Evolutionary conservation across 2,329 filamentous ascomycete species (phyloP).

Genomic region (Colletotrichum lentis): DNA sequence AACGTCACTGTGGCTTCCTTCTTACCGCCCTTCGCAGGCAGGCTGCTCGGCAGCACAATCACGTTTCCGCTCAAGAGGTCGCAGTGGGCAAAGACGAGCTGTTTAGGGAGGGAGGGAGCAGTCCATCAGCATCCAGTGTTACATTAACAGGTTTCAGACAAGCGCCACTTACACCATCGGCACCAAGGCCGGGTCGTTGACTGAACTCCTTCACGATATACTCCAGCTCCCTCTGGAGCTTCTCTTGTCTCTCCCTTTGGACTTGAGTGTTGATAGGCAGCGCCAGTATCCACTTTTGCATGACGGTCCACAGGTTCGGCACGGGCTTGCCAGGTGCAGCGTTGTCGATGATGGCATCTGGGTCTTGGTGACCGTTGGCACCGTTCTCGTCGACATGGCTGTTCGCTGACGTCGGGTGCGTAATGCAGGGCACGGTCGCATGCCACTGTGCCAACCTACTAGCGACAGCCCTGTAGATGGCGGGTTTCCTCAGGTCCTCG

Average conservation of each 20-base stretch:
- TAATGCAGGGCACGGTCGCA: conserved; percentile 70
- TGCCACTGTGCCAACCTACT: conserved; percentile 92
- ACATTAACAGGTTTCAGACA: background rate
- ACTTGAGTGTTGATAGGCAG: conserved; percentile 77
- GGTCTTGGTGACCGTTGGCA: conserved; percentile 46
- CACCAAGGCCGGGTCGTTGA: conserved; percentile 77
- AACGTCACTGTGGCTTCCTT: conserved; percentile 72
- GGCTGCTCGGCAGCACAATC: conserved; percentile 73
- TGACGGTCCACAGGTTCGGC: conserved; percentile 93
- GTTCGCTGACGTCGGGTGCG: conserved; percentile 46
- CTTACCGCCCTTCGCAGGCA: conserved; percentile 45
- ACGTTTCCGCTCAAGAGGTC: conserved; percentile 97
- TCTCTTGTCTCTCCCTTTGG: conserved; percentile 71
- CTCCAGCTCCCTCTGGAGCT: conserved; percentile 77
- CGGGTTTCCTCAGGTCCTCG: conserved; percentile 77
- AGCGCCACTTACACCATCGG: conserved; percentile 70
- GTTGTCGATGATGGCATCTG: conserved; percentile 51
- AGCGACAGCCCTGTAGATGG: conserved; percentile 84
- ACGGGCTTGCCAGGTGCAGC: conserved; percentile 72
- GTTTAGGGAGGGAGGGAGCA: conserved; percentile 1
- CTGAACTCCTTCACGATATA: conserved; percentile 76
- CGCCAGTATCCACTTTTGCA: conserved; percentile 94
- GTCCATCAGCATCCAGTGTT: conserved; percentile 14
- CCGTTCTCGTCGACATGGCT: conserved; percentile 49
- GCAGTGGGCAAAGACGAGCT: conserved; percentile 94